phyloP scores from a whole-genome alignment of 2,329 filamentous ascomycete genomes.

The Microcyclosporella mali region DNA sequence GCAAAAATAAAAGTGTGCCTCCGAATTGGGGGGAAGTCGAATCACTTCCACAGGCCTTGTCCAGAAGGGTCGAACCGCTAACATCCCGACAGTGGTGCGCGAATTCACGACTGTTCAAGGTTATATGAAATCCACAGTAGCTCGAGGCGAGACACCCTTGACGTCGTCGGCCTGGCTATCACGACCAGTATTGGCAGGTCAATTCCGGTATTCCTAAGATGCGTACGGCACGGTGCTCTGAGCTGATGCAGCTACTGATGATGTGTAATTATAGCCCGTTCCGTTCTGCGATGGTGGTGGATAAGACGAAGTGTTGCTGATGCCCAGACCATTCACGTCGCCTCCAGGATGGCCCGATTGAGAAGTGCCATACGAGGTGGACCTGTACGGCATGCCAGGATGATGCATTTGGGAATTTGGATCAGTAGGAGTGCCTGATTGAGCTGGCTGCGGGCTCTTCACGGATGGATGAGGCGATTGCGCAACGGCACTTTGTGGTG shows the following conservation, averaged over 20 bases:
- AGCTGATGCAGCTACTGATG: conserved; percentile 11
- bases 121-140: not conserved
- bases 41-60: too few species aligned
- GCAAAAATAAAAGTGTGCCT: too few species aligned
- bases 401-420: conserved; percentile 15
- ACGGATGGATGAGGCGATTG: conserved; percentile 26
- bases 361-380: conserved; percentile 17
- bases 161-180: too few species aligned
- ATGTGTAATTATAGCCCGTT: conserved; percentile 19
- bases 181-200: too few species aligned
- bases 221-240: conserved; percentile 16
- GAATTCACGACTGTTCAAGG: not conserved
- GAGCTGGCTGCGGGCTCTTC: conserved; percentile 25
- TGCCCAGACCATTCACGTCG: conserved; percentile 29
- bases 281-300: conserved; percentile 19
- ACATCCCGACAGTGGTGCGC: too few species aligned
- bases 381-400: conserved; percentile 21
- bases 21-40: too few species aligned
- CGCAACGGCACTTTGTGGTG: conserved; percentile 22
- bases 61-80: too few species aligned
- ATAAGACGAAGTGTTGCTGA: conserved; percentile 23
- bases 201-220: too few species aligned
- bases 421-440: conserved; percentile 15
- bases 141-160: too few species aligned
- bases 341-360: conserved; percentile 19